Evolutionary conservation across 305 asterid genomes (phyloP).

Genomic region (Plantago lanceolata): DNA sequence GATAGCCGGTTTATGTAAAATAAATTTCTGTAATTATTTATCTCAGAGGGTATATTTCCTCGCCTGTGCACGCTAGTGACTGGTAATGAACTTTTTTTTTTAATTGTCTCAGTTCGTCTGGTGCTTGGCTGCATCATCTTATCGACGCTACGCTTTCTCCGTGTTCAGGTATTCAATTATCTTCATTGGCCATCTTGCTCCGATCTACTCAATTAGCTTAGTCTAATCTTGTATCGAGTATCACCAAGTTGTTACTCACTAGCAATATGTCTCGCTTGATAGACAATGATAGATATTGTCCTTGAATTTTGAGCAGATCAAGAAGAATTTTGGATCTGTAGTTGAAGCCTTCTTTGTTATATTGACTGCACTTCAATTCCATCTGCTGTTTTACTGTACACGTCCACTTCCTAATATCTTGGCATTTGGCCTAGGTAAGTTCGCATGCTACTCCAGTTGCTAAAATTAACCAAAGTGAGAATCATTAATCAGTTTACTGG

Average conservation of each 20-base stretch:
- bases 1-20: too few species aligned
- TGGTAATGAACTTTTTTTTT: constrained; percentile 24
- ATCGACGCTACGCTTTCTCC: constrained; percentile 68
- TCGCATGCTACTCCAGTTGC: constrained; percentile 20
- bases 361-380: constrained; percentile 79
- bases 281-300: constrained; percentile 11
- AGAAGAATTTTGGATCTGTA: constrained; percentile 76
- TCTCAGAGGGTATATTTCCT: too few species aligned
- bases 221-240: background rate
- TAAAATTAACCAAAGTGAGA: background rate
- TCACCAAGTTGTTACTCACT: too few species aligned
- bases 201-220: background rate
- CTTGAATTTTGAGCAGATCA: constrained; percentile 53
- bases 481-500: background rate
- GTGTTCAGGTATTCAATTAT: constrained; percentile 52
- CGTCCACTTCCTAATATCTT: constrained; percentile 94
- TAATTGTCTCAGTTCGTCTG: constrained; percentile 59
- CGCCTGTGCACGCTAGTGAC: background rate
- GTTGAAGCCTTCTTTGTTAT: constrained; percentile 87
- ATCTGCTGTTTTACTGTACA: constrained; percentile 85
- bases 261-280: background rate
- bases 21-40: too few species aligned
- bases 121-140: constrained; percentile 66
- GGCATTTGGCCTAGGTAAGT: constrained; percentile 86
- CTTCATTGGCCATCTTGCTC: constrained; percentile 8